Conservation (phyloP, 2,329 filamentous ascomycete genomes). For the Aureobasidium sp. region DNA sequence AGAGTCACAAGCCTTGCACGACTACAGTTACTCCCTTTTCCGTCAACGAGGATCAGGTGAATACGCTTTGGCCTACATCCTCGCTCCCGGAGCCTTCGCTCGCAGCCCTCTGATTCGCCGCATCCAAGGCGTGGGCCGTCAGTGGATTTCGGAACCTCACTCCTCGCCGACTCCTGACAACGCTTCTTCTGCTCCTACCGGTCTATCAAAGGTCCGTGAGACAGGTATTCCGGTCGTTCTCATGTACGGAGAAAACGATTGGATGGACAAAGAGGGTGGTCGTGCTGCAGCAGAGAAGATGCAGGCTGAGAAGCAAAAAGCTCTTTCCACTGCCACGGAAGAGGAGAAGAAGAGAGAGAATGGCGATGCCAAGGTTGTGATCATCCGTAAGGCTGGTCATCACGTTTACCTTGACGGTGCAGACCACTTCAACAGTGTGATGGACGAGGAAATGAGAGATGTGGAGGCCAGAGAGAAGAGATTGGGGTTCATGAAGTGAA, state of each 20-base stretch:
- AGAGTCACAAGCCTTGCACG: conserved; percentile 78
- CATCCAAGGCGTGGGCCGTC: conserved; percentile 79
- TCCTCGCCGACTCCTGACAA: conserved; percentile 20
- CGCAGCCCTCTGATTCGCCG: conserved; percentile 78
- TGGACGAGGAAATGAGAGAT: conserved; percentile 58
- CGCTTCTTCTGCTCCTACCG: conserved; percentile 15
- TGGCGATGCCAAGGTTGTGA: conserved; percentile 70
- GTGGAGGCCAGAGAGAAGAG: conserved; percentile 36
- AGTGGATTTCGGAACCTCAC: conserved; percentile 36
- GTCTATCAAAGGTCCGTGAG: conserved; percentile 33
- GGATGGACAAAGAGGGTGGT: conserved; percentile 93
- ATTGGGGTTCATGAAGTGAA: conserved; percentile 13
- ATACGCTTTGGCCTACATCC: conserved; percentile 84
- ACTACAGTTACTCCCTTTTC: conserved; percentile 93
- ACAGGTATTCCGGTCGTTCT: conserved; percentile 76
- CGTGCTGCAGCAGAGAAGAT: conserved; percentile 72
- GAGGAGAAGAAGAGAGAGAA: conserved; percentile 66
- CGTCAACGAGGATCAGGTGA: conserved; percentile 86
- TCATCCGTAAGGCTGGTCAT: conserved; percentile 65
- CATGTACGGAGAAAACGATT: conserved; percentile 97
- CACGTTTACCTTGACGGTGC: conserved; percentile 64
- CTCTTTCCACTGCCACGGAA: conserved; percentile 51
- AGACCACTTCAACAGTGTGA: conserved; percentile 60
- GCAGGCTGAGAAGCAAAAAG: conserved; percentile 53
- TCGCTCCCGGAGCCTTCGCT: conserved; percentile 88